Evolutionary conservation across 176 grass and related monocot genomes (phyloP).

Genomic region (Triticum aestivum): DNA sequence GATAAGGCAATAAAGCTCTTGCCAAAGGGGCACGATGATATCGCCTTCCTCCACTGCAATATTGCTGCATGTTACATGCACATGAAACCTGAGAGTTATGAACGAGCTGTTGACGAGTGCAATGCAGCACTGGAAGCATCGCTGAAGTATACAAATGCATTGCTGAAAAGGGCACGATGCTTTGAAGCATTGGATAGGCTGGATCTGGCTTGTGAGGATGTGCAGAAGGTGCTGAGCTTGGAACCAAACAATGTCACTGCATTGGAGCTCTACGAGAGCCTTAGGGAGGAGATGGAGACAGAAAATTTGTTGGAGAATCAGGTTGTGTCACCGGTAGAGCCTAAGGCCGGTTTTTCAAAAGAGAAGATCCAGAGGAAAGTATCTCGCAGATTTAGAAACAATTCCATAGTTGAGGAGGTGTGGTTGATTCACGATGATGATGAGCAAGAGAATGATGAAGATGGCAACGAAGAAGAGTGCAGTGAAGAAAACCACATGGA

Average conservation of each 20-base stretch:
- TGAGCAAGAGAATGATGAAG: background rate
- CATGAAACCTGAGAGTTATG: conserved; percentile 56
- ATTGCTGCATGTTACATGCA: conserved; percentile 77
- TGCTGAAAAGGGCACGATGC: conserved; percentile 70
- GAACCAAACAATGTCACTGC: conserved; percentile 70
- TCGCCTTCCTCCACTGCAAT: conserved; percentile 66
- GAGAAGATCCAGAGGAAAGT: conserved; percentile 64
- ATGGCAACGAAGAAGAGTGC: background rate
- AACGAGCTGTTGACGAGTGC: conserved; percentile 56
- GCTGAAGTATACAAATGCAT: conserved; percentile 55
- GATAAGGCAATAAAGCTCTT: conserved; percentile 62
- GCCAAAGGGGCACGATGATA: conserved; percentile 49
- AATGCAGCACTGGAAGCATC: conserved; percentile 58
- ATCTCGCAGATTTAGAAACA: conserved; percentile 44
- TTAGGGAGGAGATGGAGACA: conserved; percentile 54
- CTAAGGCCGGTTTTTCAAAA: conserved; percentile 25
- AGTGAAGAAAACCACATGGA: background rate
- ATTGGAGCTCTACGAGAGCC: conserved; percentile 52
- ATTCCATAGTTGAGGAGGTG: conserved; percentile 53
- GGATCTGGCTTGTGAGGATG: conserved; percentile 63
- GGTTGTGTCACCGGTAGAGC: conserved; percentile 15
- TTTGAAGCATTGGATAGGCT: conserved; percentile 63
- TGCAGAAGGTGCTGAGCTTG: conserved; percentile 40
- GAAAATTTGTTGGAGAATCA: conserved; percentile 36
- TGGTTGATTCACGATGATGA: conserved; percentile 38